Percentiles rank a stretch among this genome's conserved stretches.
Conservation (phyloP, 306 rosid species). For the Rosa rugosa region DNA sequence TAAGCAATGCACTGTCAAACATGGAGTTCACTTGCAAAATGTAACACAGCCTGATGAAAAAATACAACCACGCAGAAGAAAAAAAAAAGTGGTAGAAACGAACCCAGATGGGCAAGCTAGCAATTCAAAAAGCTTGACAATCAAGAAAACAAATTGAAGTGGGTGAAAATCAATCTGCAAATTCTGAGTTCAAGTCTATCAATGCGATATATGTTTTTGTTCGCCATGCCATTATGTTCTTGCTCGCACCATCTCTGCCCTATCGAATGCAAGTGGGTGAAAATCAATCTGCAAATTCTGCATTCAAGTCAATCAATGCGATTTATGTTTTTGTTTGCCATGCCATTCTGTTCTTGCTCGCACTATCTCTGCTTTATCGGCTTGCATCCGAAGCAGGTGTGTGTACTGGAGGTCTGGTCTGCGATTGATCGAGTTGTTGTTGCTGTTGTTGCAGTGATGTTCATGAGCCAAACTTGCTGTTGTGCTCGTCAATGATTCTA, state of each 20-base stretch:
- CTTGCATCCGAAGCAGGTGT: slow-evolving; percentile 80
- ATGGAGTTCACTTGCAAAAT: background rate
- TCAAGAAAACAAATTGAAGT: background rate
- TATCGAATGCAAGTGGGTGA: background rate
- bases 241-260: slow-evolving; percentile 73
- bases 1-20: slow-evolving; percentile 3
- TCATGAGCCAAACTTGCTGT: slow-evolving; percentile 39
- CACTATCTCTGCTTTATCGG: slow-evolving; percentile 57
- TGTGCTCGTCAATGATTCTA: slow-evolving; percentile 75
- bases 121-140: slow-evolving; percentile 3
- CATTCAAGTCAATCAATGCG: background rate
- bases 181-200: background rate
- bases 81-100: background rate
- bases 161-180: background rate
- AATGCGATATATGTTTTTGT: slow-evolving; percentile 2
- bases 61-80: background rate
- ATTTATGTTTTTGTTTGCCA: slow-evolving; percentile 21
- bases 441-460: slow-evolving; percentile 21
- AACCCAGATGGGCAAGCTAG: background rate
- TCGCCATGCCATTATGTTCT: slow-evolving; percentile 72
- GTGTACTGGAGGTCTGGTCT: slow-evolving; percentile 56
- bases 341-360: slow-evolving; percentile 87
- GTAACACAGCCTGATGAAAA: background rate
- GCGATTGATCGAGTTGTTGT: slow-evolving; percentile 38
- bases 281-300: background rate